Percentiles rank a stretch among this genome's conserved stretches.
Evolutionary conservation across 495 filamentous ascomycete species (phyloP).

Genomic region (Filosporella fistucella): DNA sequence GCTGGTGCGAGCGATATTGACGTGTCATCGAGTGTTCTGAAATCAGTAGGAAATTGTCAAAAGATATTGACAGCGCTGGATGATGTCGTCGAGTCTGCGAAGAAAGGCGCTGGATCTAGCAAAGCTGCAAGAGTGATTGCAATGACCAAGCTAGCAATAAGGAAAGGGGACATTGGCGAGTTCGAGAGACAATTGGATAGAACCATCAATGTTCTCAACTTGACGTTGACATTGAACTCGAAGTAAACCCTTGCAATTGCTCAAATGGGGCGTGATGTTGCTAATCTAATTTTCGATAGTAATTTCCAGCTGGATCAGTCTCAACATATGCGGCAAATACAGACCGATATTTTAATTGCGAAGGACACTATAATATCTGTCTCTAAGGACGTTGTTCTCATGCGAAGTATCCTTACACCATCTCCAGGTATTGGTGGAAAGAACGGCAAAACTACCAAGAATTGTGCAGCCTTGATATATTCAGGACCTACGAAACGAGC

Average conservation of each 20-base stretch:
- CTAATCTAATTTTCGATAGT: neutral
- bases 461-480: too few species aligned
- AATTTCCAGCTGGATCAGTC: neutral
- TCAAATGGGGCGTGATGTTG: neutral
- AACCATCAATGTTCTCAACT: constrained; percentile 2
- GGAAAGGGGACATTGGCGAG: constrained; percentile 9
- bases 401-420: too few species aligned
- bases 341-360: neutral
- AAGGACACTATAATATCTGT: neutral
- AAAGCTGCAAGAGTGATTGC: neutral
- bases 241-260: too few species aligned
- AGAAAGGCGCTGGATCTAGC: neutral
- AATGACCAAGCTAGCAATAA: neutral
- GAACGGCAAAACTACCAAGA: too few species aligned
- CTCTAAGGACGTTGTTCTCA: too few species aligned
- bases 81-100: neutral
- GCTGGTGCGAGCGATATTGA: neutral
- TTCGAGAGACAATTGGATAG: constrained; percentile 5
- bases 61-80: neutral
- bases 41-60: constrained; percentile 3
- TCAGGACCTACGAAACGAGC: neutral
- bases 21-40: neutral
- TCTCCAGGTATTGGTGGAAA: too few species aligned
- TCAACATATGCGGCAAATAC: neutral
- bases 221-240: constrained; percentile 7